Conservation (phyloP, 2,329 filamentous ascomycete species). For the Chrysosporium keratinophilum region DNA sequence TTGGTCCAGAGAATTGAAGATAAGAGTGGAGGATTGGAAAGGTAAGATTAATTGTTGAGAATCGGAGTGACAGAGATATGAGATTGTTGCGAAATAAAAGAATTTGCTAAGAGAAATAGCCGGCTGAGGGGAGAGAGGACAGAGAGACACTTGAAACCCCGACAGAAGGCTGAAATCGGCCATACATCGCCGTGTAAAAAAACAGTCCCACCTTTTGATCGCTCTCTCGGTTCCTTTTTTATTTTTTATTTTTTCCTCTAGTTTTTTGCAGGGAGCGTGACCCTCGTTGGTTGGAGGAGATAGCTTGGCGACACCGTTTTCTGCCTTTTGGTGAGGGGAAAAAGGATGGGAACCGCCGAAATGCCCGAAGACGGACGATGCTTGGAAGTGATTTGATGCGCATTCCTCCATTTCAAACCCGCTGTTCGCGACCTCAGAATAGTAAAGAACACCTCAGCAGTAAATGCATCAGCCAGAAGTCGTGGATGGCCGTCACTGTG, state of each 20-base stretch:
- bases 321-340: too few relatives aligned
- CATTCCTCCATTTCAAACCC: neutral
- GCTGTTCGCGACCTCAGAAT: neutral
- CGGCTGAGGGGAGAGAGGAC: neutral
- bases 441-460: neutral
- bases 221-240: neutral
- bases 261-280: too few relatives aligned
- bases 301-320: too few relatives aligned
- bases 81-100: conserved; percentile 3
- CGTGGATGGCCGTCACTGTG: neutral
- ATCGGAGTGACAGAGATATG: neutral
- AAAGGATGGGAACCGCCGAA: neutral
- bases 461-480: neutral
- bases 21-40: neutral
- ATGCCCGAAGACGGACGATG: neutral
- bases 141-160: conserved; percentile 1
- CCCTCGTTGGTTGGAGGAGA: too few relatives aligned
- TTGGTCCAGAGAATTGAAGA: neutral
- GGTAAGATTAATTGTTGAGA: neutral
- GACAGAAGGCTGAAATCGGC: neutral
- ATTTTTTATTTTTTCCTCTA: too few relatives aligned
- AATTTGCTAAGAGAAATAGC: conserved; percentile 11
- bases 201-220: neutral
- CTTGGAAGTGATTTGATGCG: too few relatives aligned
- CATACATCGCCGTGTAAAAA: neutral